A percentile compares a stretch with the other conserved stretches of the same genome.
Evolutionary conservation across 805 yeast species (phyloP).

Genomic region (Candida xyloterini): DNA sequence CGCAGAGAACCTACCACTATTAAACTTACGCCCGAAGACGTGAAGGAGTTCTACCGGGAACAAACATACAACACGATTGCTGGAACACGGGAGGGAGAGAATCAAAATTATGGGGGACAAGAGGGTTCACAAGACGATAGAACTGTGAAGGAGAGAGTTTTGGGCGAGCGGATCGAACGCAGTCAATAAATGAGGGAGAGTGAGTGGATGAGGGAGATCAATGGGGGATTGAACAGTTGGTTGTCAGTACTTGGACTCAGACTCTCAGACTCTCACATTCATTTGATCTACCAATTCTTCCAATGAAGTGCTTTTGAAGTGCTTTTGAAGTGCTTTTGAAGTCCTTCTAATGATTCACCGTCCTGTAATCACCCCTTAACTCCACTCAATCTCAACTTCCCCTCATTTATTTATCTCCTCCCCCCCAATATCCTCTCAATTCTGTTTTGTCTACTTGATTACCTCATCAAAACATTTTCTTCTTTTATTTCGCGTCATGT

Average conservation of each 20-base stretch:
- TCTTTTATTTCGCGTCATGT: conserved; percentile 10
- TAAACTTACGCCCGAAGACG: conserved; percentile 65
- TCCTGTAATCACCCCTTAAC: too few relatives aligned
- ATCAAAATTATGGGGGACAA: conserved; percentile 15
- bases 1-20: conserved; percentile 71
- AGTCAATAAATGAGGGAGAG: background rate
- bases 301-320: too few relatives aligned
- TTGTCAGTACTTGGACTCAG: too few relatives aligned
- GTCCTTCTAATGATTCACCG: too few relatives aligned
- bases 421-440: too few relatives aligned
- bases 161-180: conserved; percentile 14
- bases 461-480: conserved; percentile 3
- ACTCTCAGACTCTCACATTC: too few relatives aligned
- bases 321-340: too few relatives aligned
- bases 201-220: too few relatives aligned
- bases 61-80: conserved; percentile 23
- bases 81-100: conserved; percentile 9
- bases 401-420: too few relatives aligned
- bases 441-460: background rate
- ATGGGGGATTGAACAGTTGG: too few relatives aligned
- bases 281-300: too few relatives aligned
- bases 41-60: conserved; percentile 36
- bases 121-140: conserved; percentile 2
- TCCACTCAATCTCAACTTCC: too few relatives aligned
- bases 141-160: conserved; percentile 19